A percentile compares a stretch with the other conserved stretches of the same genome.
Conservation (phyloP, 2,329 filamentous ascomycete genomes). For the Beauveria asiatica region DNA sequence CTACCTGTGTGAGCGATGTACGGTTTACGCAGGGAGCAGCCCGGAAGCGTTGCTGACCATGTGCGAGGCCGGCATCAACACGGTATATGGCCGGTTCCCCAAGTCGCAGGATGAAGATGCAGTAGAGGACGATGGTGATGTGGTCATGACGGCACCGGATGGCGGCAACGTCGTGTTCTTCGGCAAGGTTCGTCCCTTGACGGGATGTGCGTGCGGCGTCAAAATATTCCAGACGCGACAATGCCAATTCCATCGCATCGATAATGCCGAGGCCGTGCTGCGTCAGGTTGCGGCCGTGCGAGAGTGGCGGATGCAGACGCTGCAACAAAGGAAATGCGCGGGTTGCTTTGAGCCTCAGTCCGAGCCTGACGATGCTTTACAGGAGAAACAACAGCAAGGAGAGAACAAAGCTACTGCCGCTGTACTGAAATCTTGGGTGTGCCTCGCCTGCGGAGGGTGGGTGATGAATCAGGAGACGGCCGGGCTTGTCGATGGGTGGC, state of each 20-base stretch:
- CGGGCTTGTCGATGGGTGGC: slow-evolving; percentile 15
- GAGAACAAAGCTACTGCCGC: neutral
- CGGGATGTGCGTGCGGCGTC: slow-evolving; percentile 29
- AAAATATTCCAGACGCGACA: slow-evolving; percentile 26
- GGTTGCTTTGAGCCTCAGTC: slow-evolving; percentile 19
- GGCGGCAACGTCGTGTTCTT: neutral
- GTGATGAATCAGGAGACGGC: slow-evolving; percentile 19
- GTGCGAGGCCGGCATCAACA: slow-evolving; percentile 12
- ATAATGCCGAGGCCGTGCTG: slow-evolving; percentile 19
- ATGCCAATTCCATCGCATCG: slow-evolving; percentile 27
- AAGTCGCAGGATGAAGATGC: neutral
- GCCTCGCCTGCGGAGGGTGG: slow-evolving; percentile 25
- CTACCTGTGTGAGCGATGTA: slow-evolving; percentile 28
- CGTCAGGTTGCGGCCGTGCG: slow-evolving; percentile 17
- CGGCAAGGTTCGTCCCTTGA: slow-evolving; percentile 17
- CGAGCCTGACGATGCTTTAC: neutral
- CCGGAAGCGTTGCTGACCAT: slow-evolving; percentile 4
- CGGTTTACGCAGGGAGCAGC: slow-evolving; percentile 8
- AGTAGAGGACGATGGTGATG: neutral
- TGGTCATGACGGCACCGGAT: neutral
- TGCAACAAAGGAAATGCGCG: slow-evolving; percentile 21
- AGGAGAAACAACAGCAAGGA: neutral
- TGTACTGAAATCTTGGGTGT: slow-evolving; percentile 21
- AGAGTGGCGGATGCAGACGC: slow-evolving; percentile 19
- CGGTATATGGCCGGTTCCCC: slow-evolving; percentile 16